phyloP scores from a whole-genome alignment of 108 stramenopile species.

The Skeletonema marinoi region DNA sequence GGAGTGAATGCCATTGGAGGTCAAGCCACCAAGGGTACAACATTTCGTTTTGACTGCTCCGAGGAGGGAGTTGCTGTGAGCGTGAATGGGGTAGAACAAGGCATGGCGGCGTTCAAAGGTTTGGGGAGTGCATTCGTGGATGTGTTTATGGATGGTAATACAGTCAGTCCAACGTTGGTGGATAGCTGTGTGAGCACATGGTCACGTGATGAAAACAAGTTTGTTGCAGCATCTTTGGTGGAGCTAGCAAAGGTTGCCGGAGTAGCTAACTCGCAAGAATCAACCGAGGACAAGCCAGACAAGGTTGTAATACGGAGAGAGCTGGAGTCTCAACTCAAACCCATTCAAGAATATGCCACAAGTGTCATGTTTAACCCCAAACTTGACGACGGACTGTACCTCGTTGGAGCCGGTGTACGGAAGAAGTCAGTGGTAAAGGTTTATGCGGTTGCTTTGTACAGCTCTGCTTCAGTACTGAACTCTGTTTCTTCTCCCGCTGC shows the following conservation, averaged over 20 bases:
- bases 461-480: slow-evolving; percentile 41
- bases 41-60: slow-evolving; percentile 73
- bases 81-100: slow-evolving; percentile 71
- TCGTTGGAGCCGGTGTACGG: slow-evolving; percentile 68
- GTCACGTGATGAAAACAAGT: too few species aligned
- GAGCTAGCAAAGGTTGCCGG: too few species aligned
- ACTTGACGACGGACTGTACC: background rate
- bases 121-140: slow-evolving; percentile 55
- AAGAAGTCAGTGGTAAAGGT: slow-evolving; percentile 83
- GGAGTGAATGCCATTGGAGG: slow-evolving; percentile 66
- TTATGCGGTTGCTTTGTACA: slow-evolving; percentile 82
- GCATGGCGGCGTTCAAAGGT: slow-evolving; percentile 60
- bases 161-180: too few species aligned
- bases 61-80: slow-evolving; percentile 59
- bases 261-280: too few species aligned
- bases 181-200: background rate
- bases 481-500: slow-evolving; percentile 39
- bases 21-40: slow-evolving; percentile 56
- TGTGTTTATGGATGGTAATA: slow-evolving; percentile 75
- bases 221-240: too few species aligned
- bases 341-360: too few species aligned
- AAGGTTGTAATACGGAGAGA: background rate
- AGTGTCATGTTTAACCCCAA: too few species aligned
- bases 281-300: too few species aligned
- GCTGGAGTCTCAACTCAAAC: background rate